Evolutionary conservation across 768 basidiomycete genomes (phyloP), one percentile per base, ranked within the genome.

Genomic region (Boletus edulis): DNA sequence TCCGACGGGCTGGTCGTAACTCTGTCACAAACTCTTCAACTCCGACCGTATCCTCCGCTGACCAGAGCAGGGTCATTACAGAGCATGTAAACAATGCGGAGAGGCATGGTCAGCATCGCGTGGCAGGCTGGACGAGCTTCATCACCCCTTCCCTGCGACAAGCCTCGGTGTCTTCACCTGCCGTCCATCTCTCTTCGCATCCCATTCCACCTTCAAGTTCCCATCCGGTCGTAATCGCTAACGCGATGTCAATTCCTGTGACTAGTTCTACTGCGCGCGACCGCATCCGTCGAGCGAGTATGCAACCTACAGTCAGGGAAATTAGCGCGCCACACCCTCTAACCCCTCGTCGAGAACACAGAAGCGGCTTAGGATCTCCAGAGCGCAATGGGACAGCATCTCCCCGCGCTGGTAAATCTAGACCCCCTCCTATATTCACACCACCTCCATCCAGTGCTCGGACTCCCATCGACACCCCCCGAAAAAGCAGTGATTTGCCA

Each of bases 101-200:
- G 52, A 58, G 55, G 51, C 64, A 62, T 56, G 72, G 74, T 55
- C 74, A 74, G 63, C 70, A 70, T 62, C 78, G 79, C 65, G 71
- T 74, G 56, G 78, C 82, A 46, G 84, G 82, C 46, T 78, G 76
- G 65, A 78, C 81, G 47, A 79, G 76, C 67, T 89, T 82, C 73
- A 72, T 79, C 56, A 78, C 83, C 42, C 87, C 87, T 42, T 87
- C 87, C 37, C 71, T 89, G 56, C 79, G 83, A 52, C 80, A 79
- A 57, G 89, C 81, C 38, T 87, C 89, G 45, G 78, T 86, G 76
- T 91, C 89, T 53, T 88, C 87, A 20, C 89, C 89, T 50, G 79
- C 84, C 29, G 70, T 91, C 42, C 84, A 87, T 63, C 77, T 86
- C 52, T 81, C 81, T 48, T 83, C 83, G 27, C 78, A 81, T 70